Conservation (phyloP, 176 grass and related monocot genomes). For the Aegilops speltoides region DNA sequence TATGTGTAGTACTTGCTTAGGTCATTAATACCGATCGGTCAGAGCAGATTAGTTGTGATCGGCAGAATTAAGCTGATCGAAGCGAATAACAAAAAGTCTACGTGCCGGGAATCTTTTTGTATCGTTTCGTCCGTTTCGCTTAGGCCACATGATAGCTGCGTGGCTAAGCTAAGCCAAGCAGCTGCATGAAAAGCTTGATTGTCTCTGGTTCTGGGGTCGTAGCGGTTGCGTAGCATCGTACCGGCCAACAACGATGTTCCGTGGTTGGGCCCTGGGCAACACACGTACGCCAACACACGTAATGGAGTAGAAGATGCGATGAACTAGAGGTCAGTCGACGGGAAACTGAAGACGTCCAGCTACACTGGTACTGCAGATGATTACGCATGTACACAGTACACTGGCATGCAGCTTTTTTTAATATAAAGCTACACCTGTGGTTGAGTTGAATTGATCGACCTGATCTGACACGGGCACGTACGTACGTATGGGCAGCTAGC, state of each 20-base stretch:
- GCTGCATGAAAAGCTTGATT: neutral
- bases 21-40: neutral
- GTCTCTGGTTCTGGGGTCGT: neutral
- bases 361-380: too few species aligned
- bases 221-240: slow-evolving; percentile 9
- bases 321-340: too few species aligned
- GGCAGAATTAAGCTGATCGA: neutral
- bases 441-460: too few species aligned
- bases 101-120: neutral
- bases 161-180: neutral
- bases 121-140: neutral
- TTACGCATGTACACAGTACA: too few species aligned
- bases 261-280: slow-evolving; percentile 1
- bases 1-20: neutral
- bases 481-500: too few species aligned
- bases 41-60: neutral
- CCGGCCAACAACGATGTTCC: slow-evolving; percentile 5
- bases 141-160: neutral
- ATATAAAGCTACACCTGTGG: too few species aligned
- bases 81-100: neutral
- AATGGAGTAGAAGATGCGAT: too few species aligned
- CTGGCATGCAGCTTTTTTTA: too few species aligned
- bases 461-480: too few species aligned
- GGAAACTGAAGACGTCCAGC: too few species aligned
- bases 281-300: neutral